Conservation (phyloP, 805 yeast genomes). For the Ogataea philodendri region DNA sequence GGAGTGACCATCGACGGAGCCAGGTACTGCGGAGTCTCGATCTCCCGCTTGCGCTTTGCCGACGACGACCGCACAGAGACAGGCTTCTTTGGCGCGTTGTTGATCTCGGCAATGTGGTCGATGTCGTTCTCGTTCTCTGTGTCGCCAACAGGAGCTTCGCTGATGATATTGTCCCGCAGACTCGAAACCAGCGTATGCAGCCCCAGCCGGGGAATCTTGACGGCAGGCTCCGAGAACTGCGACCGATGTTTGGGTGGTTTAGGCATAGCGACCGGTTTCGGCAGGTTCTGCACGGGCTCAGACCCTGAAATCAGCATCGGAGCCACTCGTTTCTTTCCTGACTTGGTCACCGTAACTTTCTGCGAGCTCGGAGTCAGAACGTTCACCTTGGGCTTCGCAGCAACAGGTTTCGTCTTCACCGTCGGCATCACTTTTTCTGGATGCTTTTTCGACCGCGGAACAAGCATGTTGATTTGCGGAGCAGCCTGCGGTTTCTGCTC, state of each 20-base stretch:
- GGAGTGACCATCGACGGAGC: slow-evolving; percentile 27
- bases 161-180: slow-evolving; percentile 37
- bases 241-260: slow-evolving; percentile 26
- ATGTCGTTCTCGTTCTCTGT: slow-evolving; percentile 42
- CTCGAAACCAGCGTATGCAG: slow-evolving; percentile 65
- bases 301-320: slow-evolving; percentile 59
- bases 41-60: slow-evolving; percentile 36
- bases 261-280: slow-evolving; percentile 5
- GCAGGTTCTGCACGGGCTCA: slow-evolving; percentile 3
- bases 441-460: slow-evolving; percentile 34
- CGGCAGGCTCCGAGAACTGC: slow-evolving; percentile 42
- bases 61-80: slow-evolving; percentile 32
- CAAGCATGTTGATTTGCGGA: slow-evolving; percentile 25
- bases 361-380: slow-evolving; percentile 32
- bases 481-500: slow-evolving; percentile 4
- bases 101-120: slow-evolving; percentile 41
- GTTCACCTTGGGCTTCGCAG: slow-evolving; percentile 13
- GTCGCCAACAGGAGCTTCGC: slow-evolving; percentile 28
- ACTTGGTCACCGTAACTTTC: slow-evolving; percentile 63
- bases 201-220: slow-evolving; percentile 62
- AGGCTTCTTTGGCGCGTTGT: slow-evolving; percentile 34
- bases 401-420: slow-evolving; percentile 4
- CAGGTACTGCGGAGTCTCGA: slow-evolving; percentile 32
- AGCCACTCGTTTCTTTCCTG: slow-evolving; percentile 73
- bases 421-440: slow-evolving; percentile 29